These are phyloP conservation scores for Styphnolobium japonicum DNA, from an alignment of 306 rosid species.

Conservation along the genomic window DNA sequence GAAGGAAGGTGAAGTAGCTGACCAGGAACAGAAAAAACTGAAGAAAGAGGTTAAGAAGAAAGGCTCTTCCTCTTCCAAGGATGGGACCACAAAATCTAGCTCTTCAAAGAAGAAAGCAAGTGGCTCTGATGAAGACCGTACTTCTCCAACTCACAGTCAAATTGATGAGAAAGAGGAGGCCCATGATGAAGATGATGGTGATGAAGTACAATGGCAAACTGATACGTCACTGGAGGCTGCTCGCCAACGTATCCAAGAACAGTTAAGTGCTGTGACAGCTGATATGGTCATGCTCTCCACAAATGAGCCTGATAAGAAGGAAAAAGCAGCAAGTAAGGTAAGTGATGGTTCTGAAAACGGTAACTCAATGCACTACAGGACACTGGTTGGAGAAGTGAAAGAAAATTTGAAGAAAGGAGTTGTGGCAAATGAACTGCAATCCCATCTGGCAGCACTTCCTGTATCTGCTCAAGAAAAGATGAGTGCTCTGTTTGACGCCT, in stretches of 20 bases:
- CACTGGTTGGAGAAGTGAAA: slow-evolving; percentile 26
- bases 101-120: slow-evolving; percentile 31
- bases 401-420: slow-evolving; percentile 28
- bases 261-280: slow-evolving; percentile 39
- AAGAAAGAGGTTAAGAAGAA: too few species aligned
- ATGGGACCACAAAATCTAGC: slow-evolving; percentile 13
- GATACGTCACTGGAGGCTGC: slow-evolving; percentile 47
- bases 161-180: slow-evolving; percentile 31
- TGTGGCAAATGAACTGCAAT: slow-evolving; percentile 18
- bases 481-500: slow-evolving; percentile 29
- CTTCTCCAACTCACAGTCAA: too few species aligned
- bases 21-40: slow-evolving; percentile 32
- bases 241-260: slow-evolving; percentile 37
- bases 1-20: slow-evolving; percentile 43
- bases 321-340: background rate
- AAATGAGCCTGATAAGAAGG: slow-evolving; percentile 28
- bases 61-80: slow-evolving; percentile 15
- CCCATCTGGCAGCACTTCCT: slow-evolving; percentile 22
- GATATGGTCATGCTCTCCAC: slow-evolving; percentile 45
- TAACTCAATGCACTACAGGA: background rate
- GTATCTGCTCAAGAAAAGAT: slow-evolving; percentile 34
- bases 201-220: slow-evolving; percentile 45
- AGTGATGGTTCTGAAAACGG: slow-evolving; percentile 21
- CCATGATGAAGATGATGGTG: slow-evolving; percentile 16
- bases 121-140: slow-evolving; percentile 39